Conservation (phyloP, 495 filamentous ascomycete species). For the Astrothelium macrocarpum region DNA sequence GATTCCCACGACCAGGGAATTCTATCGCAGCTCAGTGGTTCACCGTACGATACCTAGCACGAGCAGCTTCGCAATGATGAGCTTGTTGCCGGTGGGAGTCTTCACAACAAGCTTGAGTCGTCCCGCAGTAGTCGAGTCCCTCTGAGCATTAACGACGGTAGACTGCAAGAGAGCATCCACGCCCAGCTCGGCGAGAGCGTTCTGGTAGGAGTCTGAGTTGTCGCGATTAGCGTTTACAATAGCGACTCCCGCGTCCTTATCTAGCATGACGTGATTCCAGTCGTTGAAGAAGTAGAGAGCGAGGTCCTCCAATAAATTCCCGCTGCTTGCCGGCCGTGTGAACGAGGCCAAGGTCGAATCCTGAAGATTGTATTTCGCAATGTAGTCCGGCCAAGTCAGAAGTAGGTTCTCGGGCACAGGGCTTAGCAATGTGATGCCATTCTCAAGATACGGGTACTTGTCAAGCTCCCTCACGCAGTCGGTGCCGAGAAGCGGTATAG, state of each 20-base stretch:
- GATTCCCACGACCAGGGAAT: no score
- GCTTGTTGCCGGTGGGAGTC: constrained; percentile 27
- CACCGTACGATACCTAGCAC: constrained; percentile 38
- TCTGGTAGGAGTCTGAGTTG: constrained; percentile 37
- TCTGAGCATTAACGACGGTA: constrained; percentile 25
- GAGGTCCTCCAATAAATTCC: constrained; percentile 31
- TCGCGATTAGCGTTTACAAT: constrained; percentile 29
- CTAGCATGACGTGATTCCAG: constrained; percentile 7
- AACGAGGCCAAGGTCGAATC: constrained; percentile 22
- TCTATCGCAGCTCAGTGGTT: no score
- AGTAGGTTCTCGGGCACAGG: constrained; percentile 36
- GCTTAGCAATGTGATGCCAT: constrained; percentile 36
- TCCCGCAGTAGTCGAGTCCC: constrained; percentile 21
- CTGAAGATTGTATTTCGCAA: constrained; percentile 32
- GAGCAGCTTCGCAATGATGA: constrained; percentile 38
- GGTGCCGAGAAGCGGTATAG: constrained; percentile 18
- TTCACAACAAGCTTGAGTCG: constrained; percentile 23
- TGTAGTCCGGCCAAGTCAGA: constrained; percentile 36
- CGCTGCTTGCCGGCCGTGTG: constrained; percentile 26
- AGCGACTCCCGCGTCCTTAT: not conserved
- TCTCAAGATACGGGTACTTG: constrained; percentile 34
- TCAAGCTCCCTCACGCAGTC: constrained; percentile 17
- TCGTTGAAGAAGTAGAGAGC: constrained; percentile 24
- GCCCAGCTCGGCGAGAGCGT: constrained; percentile 28
- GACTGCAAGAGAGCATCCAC: constrained; percentile 26